Conservation (phyloP, 2,329 filamentous ascomycete genomes). For the Fusarium tjaetaba region DNA sequence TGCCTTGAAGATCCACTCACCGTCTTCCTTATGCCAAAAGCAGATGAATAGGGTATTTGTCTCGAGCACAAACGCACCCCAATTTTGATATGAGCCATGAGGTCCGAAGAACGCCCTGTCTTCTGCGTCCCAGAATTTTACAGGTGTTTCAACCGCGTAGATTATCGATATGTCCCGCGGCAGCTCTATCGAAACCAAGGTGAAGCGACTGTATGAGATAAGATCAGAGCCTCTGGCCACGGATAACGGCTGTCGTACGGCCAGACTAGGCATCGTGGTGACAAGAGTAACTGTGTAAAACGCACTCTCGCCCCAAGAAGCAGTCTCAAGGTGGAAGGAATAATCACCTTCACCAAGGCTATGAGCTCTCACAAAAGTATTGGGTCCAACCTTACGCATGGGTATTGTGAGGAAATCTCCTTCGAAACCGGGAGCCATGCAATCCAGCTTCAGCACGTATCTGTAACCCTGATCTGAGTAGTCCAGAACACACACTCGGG, state of each 20-base stretch:
- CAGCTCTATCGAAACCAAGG: background rate
- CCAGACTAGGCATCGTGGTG: background rate
- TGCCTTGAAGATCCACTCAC: accelerated
- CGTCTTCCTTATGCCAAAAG: background rate
- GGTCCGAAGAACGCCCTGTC: background rate
- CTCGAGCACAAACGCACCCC: background rate
- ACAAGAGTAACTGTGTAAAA: background rate
- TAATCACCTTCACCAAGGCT: too few relatives aligned
- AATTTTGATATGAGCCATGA: background rate
- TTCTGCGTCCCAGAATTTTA: background rate
- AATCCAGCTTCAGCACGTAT: background rate
- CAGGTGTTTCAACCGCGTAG: background rate
- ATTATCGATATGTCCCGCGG: background rate
- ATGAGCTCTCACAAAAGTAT: background rate
- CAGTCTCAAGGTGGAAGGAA: too few relatives aligned
- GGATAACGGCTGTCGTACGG: background rate
- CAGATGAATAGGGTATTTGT: background rate
- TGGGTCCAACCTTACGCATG: background rate
- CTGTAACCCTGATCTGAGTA: background rate
- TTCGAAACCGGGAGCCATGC: too few relatives aligned
- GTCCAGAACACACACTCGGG: accelerated
- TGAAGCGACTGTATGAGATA: background rate
- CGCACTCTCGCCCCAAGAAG: too few relatives aligned
- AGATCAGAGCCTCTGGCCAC: background rate
- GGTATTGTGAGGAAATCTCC: background rate